Base-by-base conservation (phyloP, 306 rosid genomes). In the Canavalia ensiformis region DNA sequence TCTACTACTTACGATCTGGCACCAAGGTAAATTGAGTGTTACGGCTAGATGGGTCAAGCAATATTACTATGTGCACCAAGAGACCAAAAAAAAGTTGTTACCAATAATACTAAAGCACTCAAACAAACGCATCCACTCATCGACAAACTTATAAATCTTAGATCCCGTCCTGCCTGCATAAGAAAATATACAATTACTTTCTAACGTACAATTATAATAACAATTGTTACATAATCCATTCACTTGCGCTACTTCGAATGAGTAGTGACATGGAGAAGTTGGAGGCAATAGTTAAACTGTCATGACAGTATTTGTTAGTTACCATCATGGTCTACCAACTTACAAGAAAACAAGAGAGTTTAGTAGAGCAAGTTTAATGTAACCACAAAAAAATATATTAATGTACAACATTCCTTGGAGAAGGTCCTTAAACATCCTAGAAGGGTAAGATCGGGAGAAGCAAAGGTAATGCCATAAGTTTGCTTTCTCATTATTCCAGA, bases 111-210 rank as follows among this genome's bases (percentile, higher is more conserved):
- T 74, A 89, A 60, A 80, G 87, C 87, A 33, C 94, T 88, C 25
- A 86, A 46, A 75, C 82, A 86, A 79, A 92, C 84, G 85, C 96
- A 89, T 76, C 90, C 96, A 45, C 87, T 84, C 86, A 86, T 94
- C 68, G 97, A 90, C 68, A 92, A 72, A 78, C 98, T 89, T 31
- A 94, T 74, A 68, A 70, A 90, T 79, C 83, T 86, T 29, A 92
- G 91, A 84, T 94, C 97, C 39, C 94, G 91, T 71, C 96, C 96
- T 45, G 97, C 98, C 98, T 90, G 91, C 74, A 63, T 71, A 75
- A 70, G 64, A 34, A 76, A 80, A 74, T 58, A 73, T 57, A 47
- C 55, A 35, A 54, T 39, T 64, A 2, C 3, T 37, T 65, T 6
- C 39, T 31, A 71, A 63, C 31, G 34, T 55, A 8, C 28, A 33